A percentile compares a stretch with the other conserved stretches of the same genome.
Conservation (phyloP, 2,329 filamentous ascomycete genomes). For the Cladosporium phlei region DNA sequence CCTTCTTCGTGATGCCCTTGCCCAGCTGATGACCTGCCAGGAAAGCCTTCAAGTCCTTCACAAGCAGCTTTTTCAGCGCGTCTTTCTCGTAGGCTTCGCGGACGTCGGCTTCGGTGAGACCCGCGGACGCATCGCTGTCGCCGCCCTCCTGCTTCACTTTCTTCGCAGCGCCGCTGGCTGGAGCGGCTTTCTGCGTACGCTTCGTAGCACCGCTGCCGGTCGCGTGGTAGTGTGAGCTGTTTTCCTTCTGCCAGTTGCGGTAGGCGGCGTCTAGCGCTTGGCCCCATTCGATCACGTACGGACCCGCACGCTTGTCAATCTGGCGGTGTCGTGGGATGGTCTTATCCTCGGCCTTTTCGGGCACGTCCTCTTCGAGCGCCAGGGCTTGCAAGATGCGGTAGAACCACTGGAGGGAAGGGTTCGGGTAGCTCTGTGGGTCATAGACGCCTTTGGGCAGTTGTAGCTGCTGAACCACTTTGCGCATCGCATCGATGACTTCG, state of each 20-base stretch:
- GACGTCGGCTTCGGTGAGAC: conserved; percentile 42
- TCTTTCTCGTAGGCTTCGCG: conserved; percentile 40
- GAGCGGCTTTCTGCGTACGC: conserved; percentile 27
- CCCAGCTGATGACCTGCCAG: conserved; percentile 25
- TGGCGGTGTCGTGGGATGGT: conserved; percentile 80
- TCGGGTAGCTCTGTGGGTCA: conserved; percentile 82
- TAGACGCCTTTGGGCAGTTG: conserved; percentile 83
- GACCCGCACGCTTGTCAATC: conserved; percentile 82
- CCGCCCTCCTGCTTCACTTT: conserved; percentile 39
- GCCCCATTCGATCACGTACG: conserved; percentile 74
- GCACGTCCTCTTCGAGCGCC: conserved; percentile 85
- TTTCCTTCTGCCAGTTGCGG: conserved; percentile 35
- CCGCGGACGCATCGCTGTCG: conserved; percentile 26
- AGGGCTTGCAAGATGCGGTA: conserved; percentile 90
- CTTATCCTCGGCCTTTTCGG: conserved; percentile 67
- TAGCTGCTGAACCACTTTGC: conserved; percentile 73
- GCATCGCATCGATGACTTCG: conserved; percentile 73
- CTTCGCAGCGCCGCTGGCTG: conserved; percentile 35
- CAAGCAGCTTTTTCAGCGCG: conserved; percentile 37
- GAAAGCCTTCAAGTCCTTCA: conserved; percentile 32
- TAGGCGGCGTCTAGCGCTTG: conserved; percentile 59
- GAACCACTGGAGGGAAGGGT: conserved; percentile 85
- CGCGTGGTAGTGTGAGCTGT: conserved; percentile 36
- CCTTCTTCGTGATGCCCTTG: conserved; percentile 28
- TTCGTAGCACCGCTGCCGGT: conserved; percentile 43